Conservation (phyloP, 768 basidiomycete species). For the Pleurotus ostreatus region DNA sequence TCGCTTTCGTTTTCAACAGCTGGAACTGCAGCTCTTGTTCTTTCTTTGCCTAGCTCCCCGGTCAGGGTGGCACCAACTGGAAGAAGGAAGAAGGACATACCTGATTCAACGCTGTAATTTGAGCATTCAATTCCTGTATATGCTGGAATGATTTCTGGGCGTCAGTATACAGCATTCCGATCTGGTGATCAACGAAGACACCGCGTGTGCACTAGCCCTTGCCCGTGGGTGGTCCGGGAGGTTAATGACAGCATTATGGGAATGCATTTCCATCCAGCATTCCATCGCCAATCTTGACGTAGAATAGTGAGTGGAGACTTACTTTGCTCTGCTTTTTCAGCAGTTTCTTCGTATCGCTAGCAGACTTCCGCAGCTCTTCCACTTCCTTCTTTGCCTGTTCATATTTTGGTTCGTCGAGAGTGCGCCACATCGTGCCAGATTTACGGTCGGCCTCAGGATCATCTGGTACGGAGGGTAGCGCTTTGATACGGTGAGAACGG, state of each 20-base stretch:
- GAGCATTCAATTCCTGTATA: conserved; percentile 48
- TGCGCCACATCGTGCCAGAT: neutral
- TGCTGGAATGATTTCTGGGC: conserved; percentile 26
- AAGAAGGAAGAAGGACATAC: conserved; percentile 22
- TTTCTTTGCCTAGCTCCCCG: conserved; percentile 32
- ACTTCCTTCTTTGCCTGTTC: conserved; percentile 56
- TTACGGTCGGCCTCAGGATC: neutral
- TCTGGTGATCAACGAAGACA: too few relatives aligned
- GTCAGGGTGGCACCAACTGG: neutral
- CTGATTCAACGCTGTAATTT: conserved; percentile 32
- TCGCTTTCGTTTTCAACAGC: conserved; percentile 40
- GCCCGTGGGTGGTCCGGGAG: too few relatives aligned
- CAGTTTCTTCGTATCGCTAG: conserved; percentile 43
- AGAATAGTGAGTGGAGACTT: neutral
- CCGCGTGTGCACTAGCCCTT: too few relatives aligned
- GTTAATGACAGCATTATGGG: too few relatives aligned
- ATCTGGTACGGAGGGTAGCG: neutral
- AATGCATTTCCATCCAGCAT: too few relatives aligned
- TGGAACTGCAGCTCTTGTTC: conserved; percentile 42
- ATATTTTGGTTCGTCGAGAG: conserved; percentile 39
- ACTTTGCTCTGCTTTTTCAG: conserved; percentile 59
- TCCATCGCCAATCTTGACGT: too few relatives aligned
- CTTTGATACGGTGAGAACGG: neutral
- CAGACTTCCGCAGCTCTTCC: conserved; percentile 46
- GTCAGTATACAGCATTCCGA: conserved; percentile 6